phyloP scores from a whole-genome alignment of 345 rosid genomes.

The Draba incana region DNA sequence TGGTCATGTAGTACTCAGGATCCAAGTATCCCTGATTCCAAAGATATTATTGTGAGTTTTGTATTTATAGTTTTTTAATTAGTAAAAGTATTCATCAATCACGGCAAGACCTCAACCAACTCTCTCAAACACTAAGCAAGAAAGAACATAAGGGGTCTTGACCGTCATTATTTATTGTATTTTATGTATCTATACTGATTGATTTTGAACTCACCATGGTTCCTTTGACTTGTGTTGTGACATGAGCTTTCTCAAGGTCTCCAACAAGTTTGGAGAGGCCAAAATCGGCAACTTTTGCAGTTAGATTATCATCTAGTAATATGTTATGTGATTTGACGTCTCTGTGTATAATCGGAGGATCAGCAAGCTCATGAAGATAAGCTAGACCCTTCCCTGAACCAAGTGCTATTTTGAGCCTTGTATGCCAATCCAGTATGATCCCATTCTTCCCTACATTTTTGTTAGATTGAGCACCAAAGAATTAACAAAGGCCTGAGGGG shows the following conservation, averaged over 20 bases:
- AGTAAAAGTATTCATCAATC: no score
- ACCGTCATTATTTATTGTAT: no score
- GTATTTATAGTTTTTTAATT: no score
- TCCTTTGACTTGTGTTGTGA: conserved; percentile 95
- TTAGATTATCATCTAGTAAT: conserved; percentile 72
- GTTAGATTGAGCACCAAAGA: not conserved
- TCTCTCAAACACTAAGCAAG: no score
- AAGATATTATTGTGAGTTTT: not conserved
- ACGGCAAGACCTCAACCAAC: no score
- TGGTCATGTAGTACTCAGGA: conserved; percentile 96
- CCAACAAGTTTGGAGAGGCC: conserved; percentile 82
- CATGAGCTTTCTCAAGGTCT: conserved; percentile 63
- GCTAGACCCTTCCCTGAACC: conserved; percentile 85
- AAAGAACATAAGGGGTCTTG: no score
- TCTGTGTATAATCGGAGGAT: conserved; percentile 95
- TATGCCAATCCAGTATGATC: conserved; percentile 74
- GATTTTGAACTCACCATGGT: conserved; percentile 70
- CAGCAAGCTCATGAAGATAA: conserved; percentile 91
- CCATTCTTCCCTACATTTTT: conserved; percentile 68
- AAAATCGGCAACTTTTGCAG: conserved; percentile 90
- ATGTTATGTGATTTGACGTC: conserved; percentile 89
- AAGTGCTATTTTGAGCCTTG: conserved; percentile 76
- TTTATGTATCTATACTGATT: not conserved
- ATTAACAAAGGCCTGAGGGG: no score
- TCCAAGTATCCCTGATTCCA: conserved; percentile 76